A percentile compares a stretch with the other conserved stretches of the same genome.
Conservation (phyloP, 441 rosid genomes). For the Euphorbia celastroides region DNA sequence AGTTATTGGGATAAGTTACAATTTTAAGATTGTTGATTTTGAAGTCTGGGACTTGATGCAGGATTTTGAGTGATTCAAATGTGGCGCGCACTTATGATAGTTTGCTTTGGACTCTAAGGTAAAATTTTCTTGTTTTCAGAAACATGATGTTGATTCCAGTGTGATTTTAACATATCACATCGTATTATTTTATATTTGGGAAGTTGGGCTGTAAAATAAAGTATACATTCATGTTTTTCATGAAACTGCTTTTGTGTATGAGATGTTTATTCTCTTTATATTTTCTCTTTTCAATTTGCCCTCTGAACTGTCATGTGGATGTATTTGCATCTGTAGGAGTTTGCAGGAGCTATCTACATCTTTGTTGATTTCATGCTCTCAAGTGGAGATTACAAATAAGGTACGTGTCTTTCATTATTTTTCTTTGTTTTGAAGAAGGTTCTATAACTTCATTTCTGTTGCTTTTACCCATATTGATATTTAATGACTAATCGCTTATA, state of each 20-base stretch:
- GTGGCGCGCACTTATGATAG: constrained; percentile 72
- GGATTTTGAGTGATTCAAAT: constrained; percentile 78
- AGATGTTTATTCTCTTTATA: not conserved
- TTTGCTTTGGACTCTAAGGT: constrained; percentile 90
- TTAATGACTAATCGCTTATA: not conserved
- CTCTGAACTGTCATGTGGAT: constrained; percentile 14
- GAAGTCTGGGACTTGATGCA: constrained; percentile 30
- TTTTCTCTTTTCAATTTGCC: not conserved
- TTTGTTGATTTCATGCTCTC: constrained; percentile 38
- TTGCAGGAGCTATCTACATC: constrained; percentile 64
- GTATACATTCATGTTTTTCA: not conserved
- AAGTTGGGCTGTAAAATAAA: constrained; percentile 1
- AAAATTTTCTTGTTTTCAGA: constrained; percentile 19
- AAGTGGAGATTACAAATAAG: constrained; percentile 34
- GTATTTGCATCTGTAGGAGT: constrained; percentile 55
- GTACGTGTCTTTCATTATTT: constrained; percentile 26
- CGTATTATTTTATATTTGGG: constrained; percentile 7
- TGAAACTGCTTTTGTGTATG: constrained; percentile 1
- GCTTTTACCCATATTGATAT: not conserved
- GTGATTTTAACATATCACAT: not conserved
- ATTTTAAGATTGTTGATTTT: constrained; percentile 13
- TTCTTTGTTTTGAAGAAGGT: not conserved
- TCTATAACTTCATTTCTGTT: not conserved
- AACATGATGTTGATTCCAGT: not conserved
- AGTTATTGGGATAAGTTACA: constrained; percentile 6